Percentiles rank a stretch among this genome's conserved stretches.
Evolutionary conservation across 345 rosid genomes (phyloP).

Genomic region (Gossypium sturtianum): DNA sequence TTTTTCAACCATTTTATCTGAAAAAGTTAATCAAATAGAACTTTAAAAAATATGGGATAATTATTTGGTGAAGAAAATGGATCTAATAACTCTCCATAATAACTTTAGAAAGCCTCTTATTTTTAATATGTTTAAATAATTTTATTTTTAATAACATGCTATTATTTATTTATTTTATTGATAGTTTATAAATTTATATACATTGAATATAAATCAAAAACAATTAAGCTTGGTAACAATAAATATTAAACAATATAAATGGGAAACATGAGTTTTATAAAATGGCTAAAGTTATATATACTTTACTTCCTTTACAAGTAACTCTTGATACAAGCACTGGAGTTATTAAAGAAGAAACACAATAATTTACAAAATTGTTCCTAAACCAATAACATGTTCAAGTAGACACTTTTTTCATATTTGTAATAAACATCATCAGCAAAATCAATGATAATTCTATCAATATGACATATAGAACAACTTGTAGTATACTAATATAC

Average conservation of each 20-base stretch:
- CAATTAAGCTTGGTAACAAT: too few relatives aligned
- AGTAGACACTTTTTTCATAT: background rate
- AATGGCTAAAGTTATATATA: slow-evolving; percentile 19
- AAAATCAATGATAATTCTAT: background rate
- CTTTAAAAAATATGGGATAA: background rate
- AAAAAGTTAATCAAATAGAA: too few relatives aligned
- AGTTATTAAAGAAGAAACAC: background rate
- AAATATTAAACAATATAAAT: too few relatives aligned
- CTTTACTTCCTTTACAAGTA: background rate
- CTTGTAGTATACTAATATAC: background rate
- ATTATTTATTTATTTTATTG: too few relatives aligned
- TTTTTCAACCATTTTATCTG: too few relatives aligned
- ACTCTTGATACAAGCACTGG: background rate
- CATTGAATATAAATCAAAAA: too few relatives aligned
- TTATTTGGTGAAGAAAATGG: slow-evolving; percentile 1
- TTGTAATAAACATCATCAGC: background rate
- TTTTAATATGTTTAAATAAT: background rate
- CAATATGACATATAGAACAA: background rate
- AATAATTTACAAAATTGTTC: background rate
- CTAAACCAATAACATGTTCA: background rate
- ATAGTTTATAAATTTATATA: too few relatives aligned
- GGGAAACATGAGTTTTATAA: background rate
- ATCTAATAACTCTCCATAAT: background rate
- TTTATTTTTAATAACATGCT: too few relatives aligned
- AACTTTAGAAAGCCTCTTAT: background rate